Percentiles rank a stretch among this genome's conserved stretches.
phyloP scores from a whole-genome alignment of 2,329 filamentous ascomycete genomes.

The Fusarium ramigenum region DNA sequence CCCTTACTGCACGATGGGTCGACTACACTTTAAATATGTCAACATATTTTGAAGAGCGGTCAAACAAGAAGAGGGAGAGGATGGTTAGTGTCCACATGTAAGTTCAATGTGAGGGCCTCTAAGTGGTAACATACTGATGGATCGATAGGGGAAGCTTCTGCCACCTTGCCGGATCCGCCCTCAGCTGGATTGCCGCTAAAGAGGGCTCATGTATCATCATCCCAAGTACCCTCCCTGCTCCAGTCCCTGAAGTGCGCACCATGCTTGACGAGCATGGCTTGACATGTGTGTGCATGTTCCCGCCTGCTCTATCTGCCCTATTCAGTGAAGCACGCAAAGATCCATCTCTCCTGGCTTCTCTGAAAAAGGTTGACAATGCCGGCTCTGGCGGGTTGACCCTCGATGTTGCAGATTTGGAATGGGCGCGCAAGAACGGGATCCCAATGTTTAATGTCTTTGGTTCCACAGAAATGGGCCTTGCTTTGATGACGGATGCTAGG shows the following conservation, averaged over 20 bases:
- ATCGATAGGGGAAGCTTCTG: slow-evolving; percentile 28
- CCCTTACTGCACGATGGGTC: slow-evolving; percentile 28
- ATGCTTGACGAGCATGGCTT: slow-evolving; percentile 17
- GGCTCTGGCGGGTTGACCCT: slow-evolving; percentile 6
- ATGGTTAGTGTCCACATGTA: neutral
- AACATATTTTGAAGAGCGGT: neutral
- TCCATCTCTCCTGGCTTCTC: slow-evolving; percentile 1
- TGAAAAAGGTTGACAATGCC: slow-evolving; percentile 4
- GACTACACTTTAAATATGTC: neutral
- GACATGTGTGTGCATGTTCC: slow-evolving; percentile 5
- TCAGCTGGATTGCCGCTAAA: neutral
- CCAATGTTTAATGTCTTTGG: slow-evolving; percentile 18
- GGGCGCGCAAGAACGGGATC: slow-evolving; percentile 19
- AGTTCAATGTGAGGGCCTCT: rapidly evolving
- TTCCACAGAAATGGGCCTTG: slow-evolving; percentile 18
- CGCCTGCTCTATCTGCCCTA: slow-evolving; percentile 5
- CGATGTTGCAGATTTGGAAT: slow-evolving; percentile 4
- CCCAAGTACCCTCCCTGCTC: slow-evolving; percentile 18
- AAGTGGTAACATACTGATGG: neutral
- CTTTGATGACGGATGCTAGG: neutral
- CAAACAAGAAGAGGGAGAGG: neutral
- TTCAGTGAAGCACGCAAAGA: slow-evolving; percentile 21
- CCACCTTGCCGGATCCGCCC: slow-evolving; percentile 11
- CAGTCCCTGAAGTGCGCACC: neutral
- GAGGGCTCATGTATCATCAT: slow-evolving; percentile 25